Percentiles rank a stretch among this genome's conserved stretches.
Conservation (phyloP, 257 asterid genomes). For the Haberlea rhodopensis region DNA sequence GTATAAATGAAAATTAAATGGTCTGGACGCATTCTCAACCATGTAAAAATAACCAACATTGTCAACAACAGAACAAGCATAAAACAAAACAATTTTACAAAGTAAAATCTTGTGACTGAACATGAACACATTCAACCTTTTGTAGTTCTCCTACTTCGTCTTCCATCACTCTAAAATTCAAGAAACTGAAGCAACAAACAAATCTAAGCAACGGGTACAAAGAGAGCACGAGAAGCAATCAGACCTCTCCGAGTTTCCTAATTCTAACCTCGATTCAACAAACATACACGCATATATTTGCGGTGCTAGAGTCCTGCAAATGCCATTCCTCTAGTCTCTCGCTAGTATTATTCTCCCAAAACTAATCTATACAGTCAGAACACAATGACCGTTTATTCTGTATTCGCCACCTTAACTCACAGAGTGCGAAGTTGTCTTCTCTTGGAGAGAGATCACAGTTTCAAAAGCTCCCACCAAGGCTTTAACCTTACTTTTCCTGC, state of each 20-base stretch:
- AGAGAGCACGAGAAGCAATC: conserved; percentile 23
- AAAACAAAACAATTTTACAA: conserved; percentile 26
- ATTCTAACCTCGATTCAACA: conserved; percentile 20
- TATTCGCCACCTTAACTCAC: conserved; percentile 32
- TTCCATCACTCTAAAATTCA: conserved; percentile 32
- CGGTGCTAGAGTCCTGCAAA: conserved; percentile 22
- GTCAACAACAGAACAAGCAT: conserved; percentile 23
- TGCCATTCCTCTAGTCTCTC: conserved; percentile 26
- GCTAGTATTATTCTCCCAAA: conserved; percentile 24
- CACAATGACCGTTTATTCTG: not conserved
- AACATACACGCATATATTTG: conserved; percentile 15
- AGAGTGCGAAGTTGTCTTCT: conserved; percentile 42
- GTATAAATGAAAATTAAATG: too few species aligned
- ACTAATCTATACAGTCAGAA: conserved; percentile 23
- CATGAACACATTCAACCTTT: conserved; percentile 22
- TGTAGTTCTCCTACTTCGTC: conserved; percentile 19
- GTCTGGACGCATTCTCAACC: too few species aligned
- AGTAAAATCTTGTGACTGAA: conserved; percentile 17
- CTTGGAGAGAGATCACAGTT: conserved; percentile 81
- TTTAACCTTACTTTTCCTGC: conserved; percentile 86
- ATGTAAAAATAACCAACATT: too few species aligned
- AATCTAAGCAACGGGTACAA: conserved; percentile 16
- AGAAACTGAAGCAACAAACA: conserved; percentile 32
- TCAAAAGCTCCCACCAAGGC: conserved; percentile 95
- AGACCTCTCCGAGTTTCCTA: conserved; percentile 26